Conservation (phyloP, 192 early-diverging fungal genomes). For the Coemansia sp. region DNA sequence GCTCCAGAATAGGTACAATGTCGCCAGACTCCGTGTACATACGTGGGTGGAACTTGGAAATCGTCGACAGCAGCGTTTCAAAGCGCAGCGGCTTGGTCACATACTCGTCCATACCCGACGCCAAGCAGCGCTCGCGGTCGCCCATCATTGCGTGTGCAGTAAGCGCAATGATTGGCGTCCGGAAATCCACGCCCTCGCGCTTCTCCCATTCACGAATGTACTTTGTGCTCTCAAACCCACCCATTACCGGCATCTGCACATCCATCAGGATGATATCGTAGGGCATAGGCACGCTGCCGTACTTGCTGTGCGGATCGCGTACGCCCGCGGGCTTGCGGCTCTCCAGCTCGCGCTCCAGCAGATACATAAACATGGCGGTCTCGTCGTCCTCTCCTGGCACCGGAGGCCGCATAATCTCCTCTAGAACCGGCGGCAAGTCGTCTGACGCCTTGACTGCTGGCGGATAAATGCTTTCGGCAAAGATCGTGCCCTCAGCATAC, state of each 20-base stretch:
- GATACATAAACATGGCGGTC: constrained; percentile 1
- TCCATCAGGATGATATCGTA: constrained; percentile 79
- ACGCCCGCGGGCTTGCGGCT: constrained; percentile 39
- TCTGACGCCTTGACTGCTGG: constrained; percentile 41
- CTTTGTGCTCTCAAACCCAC: constrained; percentile 82
- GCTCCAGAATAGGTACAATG: constrained; percentile 39
- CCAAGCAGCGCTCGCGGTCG: constrained; percentile 81
- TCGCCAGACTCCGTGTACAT: constrained; percentile 47
- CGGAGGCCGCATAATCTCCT: constrained; percentile 25
- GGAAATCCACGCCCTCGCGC: constrained; percentile 52
- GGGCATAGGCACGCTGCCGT: constrained; percentile 46
- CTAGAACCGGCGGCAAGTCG: constrained; percentile 34
- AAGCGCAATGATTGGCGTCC: constrained; percentile 78
- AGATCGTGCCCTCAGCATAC: constrained; percentile 44
- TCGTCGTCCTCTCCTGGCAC: constrained; percentile 8
- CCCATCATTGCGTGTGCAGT: constrained; percentile 91
- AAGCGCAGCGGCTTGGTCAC: constrained; percentile 64
- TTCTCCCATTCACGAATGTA: constrained; percentile 73
- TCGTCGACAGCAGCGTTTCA: constrained; percentile 44
- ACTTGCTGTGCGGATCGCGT: constrained; percentile 59
- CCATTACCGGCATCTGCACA: constrained; percentile 89
- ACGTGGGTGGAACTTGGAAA: constrained; percentile 50
- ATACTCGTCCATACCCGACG: constrained; percentile 80
- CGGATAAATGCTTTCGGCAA: constrained; percentile 46
- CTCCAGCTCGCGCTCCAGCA: constrained; percentile 22